Evolutionary conservation across 257 asterid genomes (phyloP), one percentile per base, ranked within the genome.

Genomic region (Asclepias syriaca): DNA sequence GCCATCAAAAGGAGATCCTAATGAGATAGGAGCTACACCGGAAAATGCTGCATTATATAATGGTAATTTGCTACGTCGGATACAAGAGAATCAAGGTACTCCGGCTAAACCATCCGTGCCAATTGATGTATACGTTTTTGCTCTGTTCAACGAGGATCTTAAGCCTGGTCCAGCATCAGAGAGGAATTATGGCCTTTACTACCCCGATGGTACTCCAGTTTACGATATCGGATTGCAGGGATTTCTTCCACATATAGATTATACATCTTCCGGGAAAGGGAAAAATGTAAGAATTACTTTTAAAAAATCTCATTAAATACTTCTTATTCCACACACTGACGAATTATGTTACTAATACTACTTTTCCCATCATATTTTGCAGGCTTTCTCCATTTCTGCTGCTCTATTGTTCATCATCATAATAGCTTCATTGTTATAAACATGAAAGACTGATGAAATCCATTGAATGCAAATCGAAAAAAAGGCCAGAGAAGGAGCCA

Each of bases 81-180:
- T 88, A 1, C 72, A 37, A 71, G 76, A 76, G 80, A 86, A 74
- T 46, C 74, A 90, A 74, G 97, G 96, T 55, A 95, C 99, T 24
- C 99, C 99, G n/a, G 89, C 87, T 0, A 87, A 77, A 11, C 98
- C 99, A 19, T 75, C 85, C 0, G 77, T 74, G 65, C 93, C 95
- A 0, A 65, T 95, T 0, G 98, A 95, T 51, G 70, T 95, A 16
- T 90, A 84, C 63, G 85, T 95, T 22, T 95, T 95, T 72, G 99
- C 99, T 3, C 94, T 95, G 0, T 95, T 95, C 59, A 95, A 95
- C 11, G 99, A 92, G 87, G 74, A 95, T 78, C 54, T 86, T 71
- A 95, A 95, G 86, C 86, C 92, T 1, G 99, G 98, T 43, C 99
- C 99, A 6, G 55, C 68, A 0, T 92, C 99, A 0, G 99, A 95